Base-by-base conservation (phyloP, 805 yeast genomes). In the Barnettozyma botsteinii region DNA sequence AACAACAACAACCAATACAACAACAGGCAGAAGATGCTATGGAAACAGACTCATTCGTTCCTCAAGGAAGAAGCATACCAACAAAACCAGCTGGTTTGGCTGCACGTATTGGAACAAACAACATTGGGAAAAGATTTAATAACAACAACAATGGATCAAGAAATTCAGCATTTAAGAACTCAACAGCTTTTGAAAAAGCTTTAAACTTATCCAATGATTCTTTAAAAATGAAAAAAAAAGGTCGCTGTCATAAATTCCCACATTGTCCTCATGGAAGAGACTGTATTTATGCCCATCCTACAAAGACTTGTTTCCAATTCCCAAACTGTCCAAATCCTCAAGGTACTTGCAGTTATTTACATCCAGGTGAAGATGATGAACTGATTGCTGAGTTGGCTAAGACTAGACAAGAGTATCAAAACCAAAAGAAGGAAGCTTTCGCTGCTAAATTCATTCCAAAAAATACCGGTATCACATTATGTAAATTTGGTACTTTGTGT, bases 341-440 rank as follows among this genome's bases (percentile, higher is more conserved):
- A 26, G 95, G 94, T 10, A 84, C 93, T 0, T 87, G 96, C 64
- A 79, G 77, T 48, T 85, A 67, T 53, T 65, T 88, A 49, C 96
- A 87, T 59, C 89, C 94, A 10, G 84, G 84, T 45, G 87, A 87
- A 64, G 96, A 87, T 60, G 83, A 74, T 51, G 84, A 69, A 25
- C 66, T 85, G 52, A 75, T 82, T 64, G 77, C 75, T 28, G 84
- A 79, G 56, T 66, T 81, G 38, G 87, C 79, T 52, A 77, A 72
- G 50, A 73, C 78, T 7, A 80, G 74, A 55, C 68, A 69, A 46
- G 77, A 71, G 50, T 72, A 58, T 40, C 58, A 66, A 47, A 72
- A 71, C 55, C 34, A 59, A 54, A 34, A 61, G 54, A 31, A 43
- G 47, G 65, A 54, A 57, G 23, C 25, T 15, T 20, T 8, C 4